Evolutionary conservation across 1,139 yeast species (phyloP).

Genomic region (Geotrichum carabidarum): DNA sequence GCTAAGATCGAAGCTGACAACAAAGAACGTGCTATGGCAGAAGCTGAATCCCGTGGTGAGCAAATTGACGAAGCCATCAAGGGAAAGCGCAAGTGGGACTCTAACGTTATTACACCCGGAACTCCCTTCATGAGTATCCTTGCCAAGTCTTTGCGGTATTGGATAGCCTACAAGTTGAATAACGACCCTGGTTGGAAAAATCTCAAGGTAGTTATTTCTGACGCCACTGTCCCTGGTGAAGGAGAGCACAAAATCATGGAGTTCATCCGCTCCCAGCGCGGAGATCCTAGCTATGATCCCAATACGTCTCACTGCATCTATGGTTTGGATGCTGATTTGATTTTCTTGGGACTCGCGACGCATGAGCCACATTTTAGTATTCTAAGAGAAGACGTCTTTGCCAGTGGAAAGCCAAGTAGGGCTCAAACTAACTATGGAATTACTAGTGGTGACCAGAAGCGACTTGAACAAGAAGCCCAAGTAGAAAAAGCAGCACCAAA

Average conservation of each 20-base stretch:
- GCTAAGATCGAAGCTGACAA: conserved; percentile 52
- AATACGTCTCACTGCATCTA: conserved; percentile 92
- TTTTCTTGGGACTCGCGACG: conserved; percentile 91
- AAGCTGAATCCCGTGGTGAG: conserved; percentile 45
- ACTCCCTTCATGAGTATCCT: conserved; percentile 95
- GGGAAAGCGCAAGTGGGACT: conserved; percentile 64
- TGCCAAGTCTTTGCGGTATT: conserved; percentile 78
- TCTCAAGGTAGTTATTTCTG: conserved; percentile 77
- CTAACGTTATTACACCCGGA: conserved; percentile 95
- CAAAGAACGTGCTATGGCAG: conserved; percentile 42
- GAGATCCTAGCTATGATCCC: conserved; percentile 69
- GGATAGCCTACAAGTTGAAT: conserved; percentile 84
- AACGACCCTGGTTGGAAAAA: conserved; percentile 90
- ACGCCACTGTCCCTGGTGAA: conserved; percentile 99
- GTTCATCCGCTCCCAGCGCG: conserved; percentile 75
- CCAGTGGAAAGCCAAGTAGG: conserved; percentile 45
- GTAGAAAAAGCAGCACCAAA: conserved; percentile 59
- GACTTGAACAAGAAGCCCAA: conserved; percentile 49
- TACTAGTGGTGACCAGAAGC: conserved; percentile 32
- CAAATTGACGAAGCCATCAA: conserved; percentile 41
- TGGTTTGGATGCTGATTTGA: conserved; percentile 96
- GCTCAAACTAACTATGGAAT: conserved; percentile 21
- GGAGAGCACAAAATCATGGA: conserved; percentile 99
- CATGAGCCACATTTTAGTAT: conserved; percentile 97
- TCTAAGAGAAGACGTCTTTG: conserved; percentile 93